phyloP scores from a whole-genome alignment of 768 basidiomycete genomes.

The Psilocybe azurescens region DNA sequence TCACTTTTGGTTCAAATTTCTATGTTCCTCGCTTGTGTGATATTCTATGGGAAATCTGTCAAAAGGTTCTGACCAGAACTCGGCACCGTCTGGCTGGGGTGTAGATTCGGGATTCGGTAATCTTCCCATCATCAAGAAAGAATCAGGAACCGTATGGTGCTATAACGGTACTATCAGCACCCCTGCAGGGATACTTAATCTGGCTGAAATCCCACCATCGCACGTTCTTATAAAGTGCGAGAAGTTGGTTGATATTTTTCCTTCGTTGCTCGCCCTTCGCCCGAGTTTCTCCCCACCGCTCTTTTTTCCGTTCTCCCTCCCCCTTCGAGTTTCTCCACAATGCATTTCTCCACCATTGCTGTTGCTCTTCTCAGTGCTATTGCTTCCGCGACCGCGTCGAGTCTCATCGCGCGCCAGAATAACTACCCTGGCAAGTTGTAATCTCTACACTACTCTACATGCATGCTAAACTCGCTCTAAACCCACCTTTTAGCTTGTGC shows the following conservation, averaged over 20 bases:
- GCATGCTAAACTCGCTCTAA: no score
- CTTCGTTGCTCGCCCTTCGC: background rate
- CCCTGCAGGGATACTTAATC: background rate
- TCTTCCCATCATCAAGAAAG: background rate
- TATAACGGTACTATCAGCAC: background rate
- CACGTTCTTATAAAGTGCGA: background rate
- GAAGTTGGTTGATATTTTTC: background rate
- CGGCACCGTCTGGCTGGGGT: background rate
- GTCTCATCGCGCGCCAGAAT: background rate
- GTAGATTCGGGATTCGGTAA: background rate
- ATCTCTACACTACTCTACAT: background rate
- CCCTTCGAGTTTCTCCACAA: background rate
- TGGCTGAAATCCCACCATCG: background rate
- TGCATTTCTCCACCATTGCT: background rate
- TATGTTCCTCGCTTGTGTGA: background rate
- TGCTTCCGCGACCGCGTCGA: background rate
- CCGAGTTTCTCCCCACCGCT: no score
- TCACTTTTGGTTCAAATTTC: background rate
- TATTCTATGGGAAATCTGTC: background rate
- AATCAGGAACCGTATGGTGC: background rate
- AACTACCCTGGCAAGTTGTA: background rate
- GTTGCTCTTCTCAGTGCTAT: background rate
- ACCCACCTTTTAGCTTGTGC: background rate
- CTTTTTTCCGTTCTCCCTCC: background rate
- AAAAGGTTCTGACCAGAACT: background rate